Base-by-base conservation (phyloP, 2,329 filamentous ascomycete species). In the Fragosphaeria purpurea region DNA sequence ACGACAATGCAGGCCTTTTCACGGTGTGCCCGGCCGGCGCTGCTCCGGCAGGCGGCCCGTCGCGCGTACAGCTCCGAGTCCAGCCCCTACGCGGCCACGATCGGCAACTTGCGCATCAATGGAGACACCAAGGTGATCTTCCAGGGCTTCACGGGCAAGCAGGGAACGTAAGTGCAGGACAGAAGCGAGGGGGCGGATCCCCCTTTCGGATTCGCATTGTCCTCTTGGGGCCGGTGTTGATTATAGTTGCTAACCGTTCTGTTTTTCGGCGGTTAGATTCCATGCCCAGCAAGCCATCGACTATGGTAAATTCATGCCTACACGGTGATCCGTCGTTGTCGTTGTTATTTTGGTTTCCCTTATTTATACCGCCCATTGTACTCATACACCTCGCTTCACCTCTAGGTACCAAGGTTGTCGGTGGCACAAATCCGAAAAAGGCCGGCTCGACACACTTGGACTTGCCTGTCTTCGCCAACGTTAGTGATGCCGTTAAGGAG, bases 401-500 rank as follows among this genome's bases (percentile, higher is more conserved):
- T 3, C 32, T 58, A 94, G 88, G 91, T 69, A 98, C 93, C 63
- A 91, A 95, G 69, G 88, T 98, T 60, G 89, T 98, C 60, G 93
- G 93, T 70, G 93, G 93, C 67, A 97, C 91, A 65, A 97, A 97
- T 77, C 93, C 93, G 67, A 97, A 95, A 80, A 98, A 98, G 78
- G 93, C 93, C 59, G 93, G 93, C 65, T 73, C 80, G 63, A 84
- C 82, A 67, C 93, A 98, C 72, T 82, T 98, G 56, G 88, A 83
- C 67, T 85, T 86, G 61, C 93, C 93, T 53, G 93, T 98, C 64
- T 98, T 97, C 72, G 86, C 82, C 63, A 91, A 80, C 62, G 93
- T 98, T 60, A 72, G 74, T 61, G 89, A 98, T 50, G 93, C 87
- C 57, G 82, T 95, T 58, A 93, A 90, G 77, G 74, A 89, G 72